Conservation (phyloP, 805 yeast genomes). For the Candida dajiaensis region DNA sequence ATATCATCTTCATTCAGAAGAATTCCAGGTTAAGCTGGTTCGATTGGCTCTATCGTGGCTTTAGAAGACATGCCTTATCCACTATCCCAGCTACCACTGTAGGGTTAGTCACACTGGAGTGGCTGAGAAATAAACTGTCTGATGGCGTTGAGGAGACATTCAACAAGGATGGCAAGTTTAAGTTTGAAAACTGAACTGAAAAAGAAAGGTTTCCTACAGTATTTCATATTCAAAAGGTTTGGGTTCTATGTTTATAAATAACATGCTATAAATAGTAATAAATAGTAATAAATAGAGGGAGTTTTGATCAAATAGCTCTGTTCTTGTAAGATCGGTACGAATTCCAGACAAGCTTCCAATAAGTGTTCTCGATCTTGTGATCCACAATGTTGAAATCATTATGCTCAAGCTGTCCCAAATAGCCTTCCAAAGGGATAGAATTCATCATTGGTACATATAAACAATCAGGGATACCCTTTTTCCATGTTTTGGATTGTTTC, state of each 20-base stretch:
- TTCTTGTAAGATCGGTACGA: conserved; percentile 19
- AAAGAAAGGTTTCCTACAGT: too few relatives aligned
- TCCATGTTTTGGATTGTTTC: conserved; percentile 33
- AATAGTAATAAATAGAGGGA: background rate
- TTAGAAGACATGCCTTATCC: conserved; percentile 60
- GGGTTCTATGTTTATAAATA: background rate
- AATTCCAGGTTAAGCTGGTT: conserved; percentile 54
- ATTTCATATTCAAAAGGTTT: background rate
- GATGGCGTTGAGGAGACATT: conserved; percentile 11
- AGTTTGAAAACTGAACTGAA: background rate
- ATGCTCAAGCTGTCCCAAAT: conserved; percentile 53
- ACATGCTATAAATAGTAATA: background rate
- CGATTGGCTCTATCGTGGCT: conserved; percentile 75
- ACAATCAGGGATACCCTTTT: conserved; percentile 51
- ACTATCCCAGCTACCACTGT: conserved; percentile 86
- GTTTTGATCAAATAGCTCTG: conserved; percentile 18
- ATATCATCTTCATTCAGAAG: conserved; percentile 46
- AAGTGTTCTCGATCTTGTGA: conserved; percentile 16
- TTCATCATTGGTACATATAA: conserved; percentile 63
- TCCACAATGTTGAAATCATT: conserved; percentile 55
- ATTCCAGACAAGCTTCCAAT: conserved; percentile 25
- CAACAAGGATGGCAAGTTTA: background rate
- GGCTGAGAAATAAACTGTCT: conserved; percentile 47
- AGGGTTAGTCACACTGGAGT: conserved; percentile 80
- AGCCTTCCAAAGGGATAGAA: conserved; percentile 59